Conservation (phyloP, 495 filamentous ascomycete species). For the Xylaria venustula region DNA sequence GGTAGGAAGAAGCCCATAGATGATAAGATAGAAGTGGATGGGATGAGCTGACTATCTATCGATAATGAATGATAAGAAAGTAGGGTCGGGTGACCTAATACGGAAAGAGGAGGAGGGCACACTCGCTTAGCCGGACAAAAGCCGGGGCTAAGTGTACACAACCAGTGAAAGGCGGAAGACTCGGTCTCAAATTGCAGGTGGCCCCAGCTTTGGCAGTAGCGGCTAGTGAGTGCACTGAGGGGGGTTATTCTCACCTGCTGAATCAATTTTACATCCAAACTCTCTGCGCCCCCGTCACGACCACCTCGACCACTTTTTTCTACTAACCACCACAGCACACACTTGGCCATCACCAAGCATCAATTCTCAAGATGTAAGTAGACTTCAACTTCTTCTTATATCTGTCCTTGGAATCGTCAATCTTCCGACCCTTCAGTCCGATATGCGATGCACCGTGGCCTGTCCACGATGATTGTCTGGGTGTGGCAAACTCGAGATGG, state of each 20-base stretch:
- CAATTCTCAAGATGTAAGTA: slow-evolving; percentile 38
- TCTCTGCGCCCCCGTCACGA: slow-evolving; percentile 8
- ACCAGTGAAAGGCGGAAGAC: slow-evolving; percentile 10
- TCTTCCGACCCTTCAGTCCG: too few relatives aligned
- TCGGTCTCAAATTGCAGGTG: slow-evolving; percentile 22
- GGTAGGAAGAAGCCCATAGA: too few relatives aligned
- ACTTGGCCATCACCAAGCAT: slow-evolving; percentile 27
- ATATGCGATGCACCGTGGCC: not conserved
- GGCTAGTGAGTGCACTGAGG: slow-evolving; percentile 3
- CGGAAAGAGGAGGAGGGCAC: slow-evolving; percentile 6
- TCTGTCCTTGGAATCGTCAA: too few relatives aligned
- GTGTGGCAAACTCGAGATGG: not conserved
- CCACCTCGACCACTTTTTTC: slow-evolving; percentile 27
- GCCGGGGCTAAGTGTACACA: slow-evolving; percentile 28
- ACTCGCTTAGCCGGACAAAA: slow-evolving; percentile 31
- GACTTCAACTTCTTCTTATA: not conserved
- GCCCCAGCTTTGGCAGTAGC: slow-evolving; percentile 14
- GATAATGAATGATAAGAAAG: slow-evolving; percentile 1
- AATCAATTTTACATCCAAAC: slow-evolving; percentile 13
- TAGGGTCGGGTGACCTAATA: slow-evolving; percentile 26
- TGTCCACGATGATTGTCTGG: not conserved
- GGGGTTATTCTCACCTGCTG: slow-evolving; percentile 15
- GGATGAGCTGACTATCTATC: not conserved
- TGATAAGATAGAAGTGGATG: slow-evolving; percentile 1
- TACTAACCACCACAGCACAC: slow-evolving; percentile 33